Conservation (phyloP, 2,329 filamentous ascomycete species). For the Dothiorella sarmentorum region DNA sequence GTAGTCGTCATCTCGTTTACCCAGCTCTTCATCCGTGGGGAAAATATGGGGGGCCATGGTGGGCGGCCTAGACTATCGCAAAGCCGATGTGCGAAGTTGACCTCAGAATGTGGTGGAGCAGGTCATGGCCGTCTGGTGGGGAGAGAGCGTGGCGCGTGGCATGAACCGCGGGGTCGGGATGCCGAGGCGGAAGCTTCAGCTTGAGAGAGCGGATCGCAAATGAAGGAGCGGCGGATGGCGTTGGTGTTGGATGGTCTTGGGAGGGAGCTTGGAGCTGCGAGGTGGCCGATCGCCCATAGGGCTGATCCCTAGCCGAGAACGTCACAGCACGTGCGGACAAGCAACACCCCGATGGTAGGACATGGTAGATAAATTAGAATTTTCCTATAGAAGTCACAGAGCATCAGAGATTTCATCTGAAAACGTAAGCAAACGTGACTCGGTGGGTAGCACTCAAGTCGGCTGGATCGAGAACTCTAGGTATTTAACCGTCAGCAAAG, state of each 20-base stretch:
- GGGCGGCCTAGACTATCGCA: background rate
- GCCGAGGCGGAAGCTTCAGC: background rate
- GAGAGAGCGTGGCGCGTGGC: background rate
- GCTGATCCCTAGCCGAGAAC: no score
- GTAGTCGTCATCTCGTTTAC: conserved; percentile 64
- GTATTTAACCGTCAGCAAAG: no score
- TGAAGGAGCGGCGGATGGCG: background rate
- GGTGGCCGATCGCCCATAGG: conserved; percentile 7
- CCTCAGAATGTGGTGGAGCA: background rate
- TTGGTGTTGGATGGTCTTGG: background rate
- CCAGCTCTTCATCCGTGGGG: conserved; percentile 58
- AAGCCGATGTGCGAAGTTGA: background rate
- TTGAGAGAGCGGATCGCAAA: no score
- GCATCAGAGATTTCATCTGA: no score
- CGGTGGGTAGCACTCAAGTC: no score
- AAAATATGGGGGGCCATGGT: conserved; percentile 32
- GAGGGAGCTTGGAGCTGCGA: conserved; percentile 1
- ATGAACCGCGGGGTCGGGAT: background rate
- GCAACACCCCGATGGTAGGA: no score
- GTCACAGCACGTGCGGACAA: no score
- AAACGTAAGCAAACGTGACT: no score
- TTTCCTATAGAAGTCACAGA: no score
- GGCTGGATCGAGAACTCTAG: no score
- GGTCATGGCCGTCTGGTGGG: background rate
- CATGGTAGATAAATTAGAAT: no score